These are phyloP conservation scores for Fusarium tupiense DNA, from an alignment of 2,329 filamentous ascomycete species.

Conservation along the genomic window DNA sequence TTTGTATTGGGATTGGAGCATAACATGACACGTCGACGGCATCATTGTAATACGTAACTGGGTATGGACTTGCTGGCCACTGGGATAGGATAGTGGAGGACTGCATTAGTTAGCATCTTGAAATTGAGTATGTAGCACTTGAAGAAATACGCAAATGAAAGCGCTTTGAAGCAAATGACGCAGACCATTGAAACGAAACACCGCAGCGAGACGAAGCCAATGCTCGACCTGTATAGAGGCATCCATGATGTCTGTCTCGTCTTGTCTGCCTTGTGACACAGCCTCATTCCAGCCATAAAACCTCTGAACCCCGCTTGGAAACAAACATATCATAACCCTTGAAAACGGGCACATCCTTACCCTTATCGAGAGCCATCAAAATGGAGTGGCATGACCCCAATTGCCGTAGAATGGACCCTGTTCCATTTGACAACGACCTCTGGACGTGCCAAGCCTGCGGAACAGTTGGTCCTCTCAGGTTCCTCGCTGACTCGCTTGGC, in stretches of 20 bases:
- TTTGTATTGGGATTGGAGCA: background rate
- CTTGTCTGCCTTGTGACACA: background rate
- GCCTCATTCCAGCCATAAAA: conserved; percentile 5
- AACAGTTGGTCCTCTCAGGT: conserved; percentile 8
- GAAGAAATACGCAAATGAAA: background rate
- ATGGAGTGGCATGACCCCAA: conserved; percentile 23
- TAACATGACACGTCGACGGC: background rate
- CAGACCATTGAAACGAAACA: background rate
- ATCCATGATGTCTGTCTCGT: background rate
- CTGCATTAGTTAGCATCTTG: background rate
- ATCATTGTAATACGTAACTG: background rate
- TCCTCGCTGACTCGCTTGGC: background rate
- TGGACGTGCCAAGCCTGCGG: conserved; percentile 21
- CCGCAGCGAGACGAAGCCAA: background rate
- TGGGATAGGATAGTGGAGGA: background rate
- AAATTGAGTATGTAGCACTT: background rate
- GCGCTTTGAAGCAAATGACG: background rate
- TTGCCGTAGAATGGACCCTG: conserved; percentile 11
- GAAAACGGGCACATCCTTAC: background rate
- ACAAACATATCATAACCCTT: background rate
- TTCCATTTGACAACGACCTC: background rate
- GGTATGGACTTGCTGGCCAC: background rate
- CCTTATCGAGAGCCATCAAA: background rate
- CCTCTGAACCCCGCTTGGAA: conserved; percentile 6
- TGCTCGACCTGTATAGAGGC: background rate